phyloP scores from a whole-genome alignment of 2,329 filamentous ascomycete genomes.

The Lecanoromycetidae sp. region DNA sequence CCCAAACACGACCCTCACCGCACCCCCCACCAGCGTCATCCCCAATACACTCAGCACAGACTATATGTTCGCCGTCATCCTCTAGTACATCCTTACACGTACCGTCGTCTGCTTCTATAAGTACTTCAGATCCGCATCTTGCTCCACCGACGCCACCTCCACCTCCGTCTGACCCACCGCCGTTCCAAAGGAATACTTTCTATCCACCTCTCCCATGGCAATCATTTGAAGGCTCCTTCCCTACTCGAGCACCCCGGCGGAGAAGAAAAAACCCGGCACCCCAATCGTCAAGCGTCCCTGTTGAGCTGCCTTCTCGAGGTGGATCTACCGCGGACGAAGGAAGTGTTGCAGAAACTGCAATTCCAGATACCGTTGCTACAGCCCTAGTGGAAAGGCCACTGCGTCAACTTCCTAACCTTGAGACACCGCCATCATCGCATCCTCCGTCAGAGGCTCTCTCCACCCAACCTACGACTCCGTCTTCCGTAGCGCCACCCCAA shows the following conservation, averaged over 20 bases:
- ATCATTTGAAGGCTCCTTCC: slow-evolving; percentile 44
- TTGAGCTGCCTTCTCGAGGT: slow-evolving; percentile 43
- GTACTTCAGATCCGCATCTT: slow-evolving; percentile 1
- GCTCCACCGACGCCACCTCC: slow-evolving; percentile 13
- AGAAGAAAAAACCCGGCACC: slow-evolving; percentile 32
- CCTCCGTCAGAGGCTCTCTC: slow-evolving; percentile 45
- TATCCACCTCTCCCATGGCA: slow-evolving; percentile 42
- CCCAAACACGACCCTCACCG: slow-evolving; percentile 27
- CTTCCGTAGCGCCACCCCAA: slow-evolving; percentile 33
- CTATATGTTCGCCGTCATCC: slow-evolving; percentile 16
- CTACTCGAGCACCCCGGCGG: slow-evolving; percentile 37
- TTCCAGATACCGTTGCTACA: slow-evolving; percentile 17
- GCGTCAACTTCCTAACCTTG: slow-evolving; percentile 34
- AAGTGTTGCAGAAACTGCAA: background rate
- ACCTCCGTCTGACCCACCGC: slow-evolving; percentile 17
- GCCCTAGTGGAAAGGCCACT: slow-evolving; percentile 27
- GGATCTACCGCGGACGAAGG: slow-evolving; percentile 1
- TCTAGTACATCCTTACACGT: slow-evolving; percentile 15
- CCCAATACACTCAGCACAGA: slow-evolving; percentile 18
- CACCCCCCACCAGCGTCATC: slow-evolving; percentile 26
- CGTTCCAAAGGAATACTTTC: slow-evolving; percentile 10
- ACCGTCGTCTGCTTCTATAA: slow-evolving; percentile 6
- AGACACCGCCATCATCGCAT: slow-evolving; percentile 47
- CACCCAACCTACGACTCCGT: slow-evolving; percentile 44
- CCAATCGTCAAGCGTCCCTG: slow-evolving; percentile 25